phyloP scores from a whole-genome alignment of 495 filamentous ascomycete genomes.

The Penicillium arizonense region DNA sequence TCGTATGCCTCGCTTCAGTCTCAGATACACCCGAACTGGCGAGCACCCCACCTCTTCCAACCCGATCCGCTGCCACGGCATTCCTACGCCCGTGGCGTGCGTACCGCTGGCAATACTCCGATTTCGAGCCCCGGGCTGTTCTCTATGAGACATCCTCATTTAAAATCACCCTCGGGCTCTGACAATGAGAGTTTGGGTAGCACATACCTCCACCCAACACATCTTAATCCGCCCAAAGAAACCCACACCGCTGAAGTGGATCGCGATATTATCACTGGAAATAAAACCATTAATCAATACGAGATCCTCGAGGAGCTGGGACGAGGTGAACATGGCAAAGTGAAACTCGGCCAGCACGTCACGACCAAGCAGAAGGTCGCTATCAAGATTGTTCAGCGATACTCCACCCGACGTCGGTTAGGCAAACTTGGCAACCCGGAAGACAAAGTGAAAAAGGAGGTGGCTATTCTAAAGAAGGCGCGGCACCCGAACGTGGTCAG shows the following conservation, averaged over 20 bases:
- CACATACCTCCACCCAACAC: slow-evolving; percentile 63
- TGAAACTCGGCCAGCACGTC: slow-evolving; percentile 84
- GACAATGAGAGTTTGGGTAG: slow-evolving; percentile 50
- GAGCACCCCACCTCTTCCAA: slow-evolving; percentile 35
- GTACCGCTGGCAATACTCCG: slow-evolving; percentile 64
- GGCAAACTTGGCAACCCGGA: slow-evolving; percentile 73
- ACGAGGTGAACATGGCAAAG: slow-evolving; percentile 93
- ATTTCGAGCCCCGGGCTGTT: slow-evolving; percentile 68
- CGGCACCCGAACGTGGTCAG: slow-evolving; percentile 93
- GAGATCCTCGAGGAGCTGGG: slow-evolving; percentile 95
- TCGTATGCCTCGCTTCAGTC: slow-evolving; percentile 51
- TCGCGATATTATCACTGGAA: slow-evolving; percentile 78
- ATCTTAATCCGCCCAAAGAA: slow-evolving; percentile 62
- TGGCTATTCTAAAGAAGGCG: slow-evolving; percentile 97
- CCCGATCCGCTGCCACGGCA: slow-evolving; percentile 32
- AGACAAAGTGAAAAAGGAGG: slow-evolving; percentile 94
- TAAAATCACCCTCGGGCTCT: slow-evolving; percentile 43
- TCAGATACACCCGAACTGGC: slow-evolving; percentile 47
- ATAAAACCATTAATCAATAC: slow-evolving; percentile 96
- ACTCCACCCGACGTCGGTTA: slow-evolving; percentile 86
- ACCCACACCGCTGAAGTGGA: slow-evolving; percentile 90
- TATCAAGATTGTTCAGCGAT: slow-evolving; percentile 98
- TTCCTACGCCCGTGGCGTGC: slow-evolving; percentile 29
- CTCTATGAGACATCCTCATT: slow-evolving; percentile 45
- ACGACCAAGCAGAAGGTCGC: slow-evolving; percentile 79